phyloP scores from a whole-genome alignment of 169 alveolate genomes.

The Plasmodium gonderi region DNA sequence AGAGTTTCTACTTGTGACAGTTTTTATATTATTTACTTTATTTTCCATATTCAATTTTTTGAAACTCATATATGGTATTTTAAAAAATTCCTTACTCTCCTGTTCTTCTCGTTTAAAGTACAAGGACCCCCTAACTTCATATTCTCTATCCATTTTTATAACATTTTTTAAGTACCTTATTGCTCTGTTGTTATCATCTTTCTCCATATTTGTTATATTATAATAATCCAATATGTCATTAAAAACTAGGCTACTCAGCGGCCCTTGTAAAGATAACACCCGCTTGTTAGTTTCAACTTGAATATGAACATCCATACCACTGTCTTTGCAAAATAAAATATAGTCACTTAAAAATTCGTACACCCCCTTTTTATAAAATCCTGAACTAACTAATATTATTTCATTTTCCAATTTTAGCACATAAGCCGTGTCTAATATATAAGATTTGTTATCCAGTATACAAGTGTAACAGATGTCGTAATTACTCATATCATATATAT shows the following conservation, averaged over 20 bases:
- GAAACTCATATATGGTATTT: conserved; percentile 73
- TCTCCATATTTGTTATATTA: not conserved
- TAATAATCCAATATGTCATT: conserved; percentile 41
- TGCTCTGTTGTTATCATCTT: not conserved
- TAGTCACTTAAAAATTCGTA: conserved; percentile 81
- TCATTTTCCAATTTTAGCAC: conserved; percentile 75
- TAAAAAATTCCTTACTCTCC: not conserved
- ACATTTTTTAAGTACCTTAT: conserved; percentile 34
- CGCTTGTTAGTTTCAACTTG: conserved; percentile 53
- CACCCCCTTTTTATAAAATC: conserved; percentile 77
- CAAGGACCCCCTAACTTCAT: not conserved
- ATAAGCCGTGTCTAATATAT: conserved; percentile 79
- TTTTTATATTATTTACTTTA: not conserved
- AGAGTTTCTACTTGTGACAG: not conserved
- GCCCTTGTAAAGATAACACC: conserved; percentile 80
- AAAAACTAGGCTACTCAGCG: conserved; percentile 63
- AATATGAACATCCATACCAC: conserved; percentile 78
- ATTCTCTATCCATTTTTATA: not conserved
- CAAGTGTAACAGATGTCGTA: conserved; percentile 75
- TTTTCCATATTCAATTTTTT: conserved; percentile 28
- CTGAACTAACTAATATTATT: conserved; percentile 76
- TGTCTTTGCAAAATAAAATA: conserved; percentile 75
- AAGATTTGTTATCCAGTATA: conserved; percentile 78
- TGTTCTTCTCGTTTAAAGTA: conserved; percentile 12
- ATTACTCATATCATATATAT: conserved; percentile 66